Evolutionary conservation across 495 filamentous ascomycete genomes (phyloP).

Genomic region (Bacidia gigantensis): DNA sequence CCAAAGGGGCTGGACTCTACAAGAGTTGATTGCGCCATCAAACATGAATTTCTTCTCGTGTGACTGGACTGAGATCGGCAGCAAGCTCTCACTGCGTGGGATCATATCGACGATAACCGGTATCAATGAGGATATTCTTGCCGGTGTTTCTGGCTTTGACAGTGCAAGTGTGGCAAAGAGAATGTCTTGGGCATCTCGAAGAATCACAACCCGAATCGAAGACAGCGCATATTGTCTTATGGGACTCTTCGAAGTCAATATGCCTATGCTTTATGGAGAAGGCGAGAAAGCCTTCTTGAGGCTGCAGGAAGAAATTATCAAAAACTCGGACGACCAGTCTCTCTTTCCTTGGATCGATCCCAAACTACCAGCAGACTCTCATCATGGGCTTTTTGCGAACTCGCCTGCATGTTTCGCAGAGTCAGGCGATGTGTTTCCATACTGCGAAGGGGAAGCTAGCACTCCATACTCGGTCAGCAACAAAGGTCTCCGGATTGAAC

Average conservation of each 20-base stretch:
- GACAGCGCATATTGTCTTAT: constrained; percentile 13
- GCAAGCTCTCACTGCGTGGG: background rate
- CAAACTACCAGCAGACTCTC: too few species aligned
- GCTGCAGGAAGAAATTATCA: constrained; percentile 23
- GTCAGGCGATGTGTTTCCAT: too few species aligned
- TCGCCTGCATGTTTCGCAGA: too few species aligned
- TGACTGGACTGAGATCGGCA: background rate
- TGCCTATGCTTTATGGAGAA: constrained; percentile 18
- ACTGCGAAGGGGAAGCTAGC: too few species aligned
- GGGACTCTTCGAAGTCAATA: constrained; percentile 12
- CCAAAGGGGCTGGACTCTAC: too few species aligned
- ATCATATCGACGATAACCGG: background rate
- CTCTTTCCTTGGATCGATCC: constrained; percentile 4
- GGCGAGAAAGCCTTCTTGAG: constrained; percentile 16
- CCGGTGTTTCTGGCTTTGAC: background rate
- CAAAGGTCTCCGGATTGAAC: too few species aligned
- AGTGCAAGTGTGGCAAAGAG: constrained; percentile 3
- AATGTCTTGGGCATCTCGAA: constrained; percentile 3
- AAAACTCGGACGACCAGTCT: constrained; percentile 13
- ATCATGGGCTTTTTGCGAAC: too few species aligned
- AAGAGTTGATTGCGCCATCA: constrained; percentile 8
- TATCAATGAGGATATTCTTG: constrained; percentile 6
- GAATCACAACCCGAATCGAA: constrained; percentile 1
- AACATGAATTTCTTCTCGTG: constrained; percentile 5
- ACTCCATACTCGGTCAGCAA: too few species aligned